These are phyloP conservation scores for Lithohypha guttulata DNA, from an alignment of 2,329 filamentous ascomycete genomes.

Conservation along the genomic window DNA sequence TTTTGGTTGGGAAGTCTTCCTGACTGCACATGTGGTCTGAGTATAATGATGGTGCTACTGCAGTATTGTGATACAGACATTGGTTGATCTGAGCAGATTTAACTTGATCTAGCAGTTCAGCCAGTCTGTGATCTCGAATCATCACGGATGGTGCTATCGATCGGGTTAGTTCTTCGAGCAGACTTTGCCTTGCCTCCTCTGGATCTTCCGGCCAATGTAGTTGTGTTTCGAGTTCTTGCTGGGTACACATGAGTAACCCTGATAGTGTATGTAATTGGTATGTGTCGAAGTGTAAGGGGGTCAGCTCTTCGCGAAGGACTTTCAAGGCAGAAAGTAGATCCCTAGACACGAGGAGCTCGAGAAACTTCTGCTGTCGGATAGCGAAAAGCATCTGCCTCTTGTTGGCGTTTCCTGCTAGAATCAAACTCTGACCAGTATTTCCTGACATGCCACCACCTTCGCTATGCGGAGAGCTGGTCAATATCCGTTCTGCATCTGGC, in stretches of 20 bases:
- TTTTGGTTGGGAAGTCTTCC: conserved; percentile 64
- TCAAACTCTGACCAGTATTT: conserved; percentile 43
- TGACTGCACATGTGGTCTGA: conserved; percentile 76
- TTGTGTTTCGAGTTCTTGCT: conserved; percentile 63
- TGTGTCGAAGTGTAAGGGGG: conserved; percentile 71
- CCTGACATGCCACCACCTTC: conserved; percentile 15
- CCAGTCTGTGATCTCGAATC: conserved; percentile 85
- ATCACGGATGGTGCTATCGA: conserved; percentile 94
- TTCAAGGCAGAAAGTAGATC: conserved; percentile 63
- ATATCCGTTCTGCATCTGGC: conserved; percentile 70
- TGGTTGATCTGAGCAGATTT: conserved; percentile 72
- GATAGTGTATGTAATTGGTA: conserved; percentile 71
- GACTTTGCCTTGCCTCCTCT: conserved; percentile 59
- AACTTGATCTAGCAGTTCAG: conserved; percentile 67
- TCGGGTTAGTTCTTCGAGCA: conserved; percentile 74
- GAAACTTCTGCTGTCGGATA: conserved; percentile 85
- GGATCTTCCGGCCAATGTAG: conserved; percentile 76
- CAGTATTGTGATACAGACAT: conserved; percentile 82
- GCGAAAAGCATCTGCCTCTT: conserved; percentile 73
- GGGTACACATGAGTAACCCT: conserved; percentile 78
- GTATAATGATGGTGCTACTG: conserved; percentile 70
- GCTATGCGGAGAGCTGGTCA: conserved; percentile 39
- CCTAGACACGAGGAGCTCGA: conserved; percentile 72
- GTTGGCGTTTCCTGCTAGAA: conserved; percentile 65
- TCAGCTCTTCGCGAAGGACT: conserved; percentile 80